These are phyloP conservation scores for Malus sylvestris DNA, from an alignment of 306 rosid genomes.

Conservation along the genomic window DNA sequence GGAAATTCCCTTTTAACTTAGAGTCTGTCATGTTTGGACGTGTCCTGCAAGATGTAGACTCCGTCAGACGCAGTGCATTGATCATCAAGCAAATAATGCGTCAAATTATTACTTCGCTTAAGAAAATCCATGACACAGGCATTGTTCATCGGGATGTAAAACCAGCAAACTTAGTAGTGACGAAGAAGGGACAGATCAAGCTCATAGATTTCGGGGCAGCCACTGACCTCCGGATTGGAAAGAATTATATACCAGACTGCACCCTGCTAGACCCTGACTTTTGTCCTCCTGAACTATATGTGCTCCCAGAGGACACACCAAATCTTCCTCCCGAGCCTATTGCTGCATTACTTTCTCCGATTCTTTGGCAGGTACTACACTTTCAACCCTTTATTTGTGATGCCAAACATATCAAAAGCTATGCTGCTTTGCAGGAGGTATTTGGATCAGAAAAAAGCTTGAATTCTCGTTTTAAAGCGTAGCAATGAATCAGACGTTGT, in stretches of 20 bases:
- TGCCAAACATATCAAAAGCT: background rate
- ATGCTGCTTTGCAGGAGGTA: background rate
- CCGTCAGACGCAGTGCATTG: slow-evolving; percentile 63
- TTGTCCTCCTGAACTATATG: slow-evolving; percentile 88
- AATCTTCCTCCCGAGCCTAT: slow-evolving; percentile 90
- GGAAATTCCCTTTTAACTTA: slow-evolving; percentile 72
- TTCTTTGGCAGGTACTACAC: slow-evolving; percentile 82
- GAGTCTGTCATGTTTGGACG: slow-evolving; percentile 91
- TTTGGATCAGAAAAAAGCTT: background rate
- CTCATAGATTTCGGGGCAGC: slow-evolving; percentile 97
- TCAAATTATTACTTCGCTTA: slow-evolving; percentile 68
- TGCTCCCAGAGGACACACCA: slow-evolving; percentile 91
- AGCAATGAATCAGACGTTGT: slow-evolving; percentile 11
- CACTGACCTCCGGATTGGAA: slow-evolving; percentile 86
- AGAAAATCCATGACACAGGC: slow-evolving; percentile 88
- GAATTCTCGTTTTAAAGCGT: background rate
- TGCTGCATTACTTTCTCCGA: slow-evolving; percentile 84
- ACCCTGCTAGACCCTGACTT: slow-evolving; percentile 78
- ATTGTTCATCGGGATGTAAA: slow-evolving; percentile 92
- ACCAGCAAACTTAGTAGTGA: slow-evolving; percentile 90
- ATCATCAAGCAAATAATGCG: slow-evolving; percentile 94
- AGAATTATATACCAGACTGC: slow-evolving; percentile 67
- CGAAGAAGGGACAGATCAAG: slow-evolving; percentile 68
- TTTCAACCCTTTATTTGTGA: background rate
- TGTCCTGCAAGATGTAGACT: slow-evolving; percentile 68